Percentiles rank a stretch among this genome's conserved stretches.
Evolutionary conservation across 2,329 filamentous ascomycete genomes (phyloP).

Genomic region (Camillea tinctor): DNA sequence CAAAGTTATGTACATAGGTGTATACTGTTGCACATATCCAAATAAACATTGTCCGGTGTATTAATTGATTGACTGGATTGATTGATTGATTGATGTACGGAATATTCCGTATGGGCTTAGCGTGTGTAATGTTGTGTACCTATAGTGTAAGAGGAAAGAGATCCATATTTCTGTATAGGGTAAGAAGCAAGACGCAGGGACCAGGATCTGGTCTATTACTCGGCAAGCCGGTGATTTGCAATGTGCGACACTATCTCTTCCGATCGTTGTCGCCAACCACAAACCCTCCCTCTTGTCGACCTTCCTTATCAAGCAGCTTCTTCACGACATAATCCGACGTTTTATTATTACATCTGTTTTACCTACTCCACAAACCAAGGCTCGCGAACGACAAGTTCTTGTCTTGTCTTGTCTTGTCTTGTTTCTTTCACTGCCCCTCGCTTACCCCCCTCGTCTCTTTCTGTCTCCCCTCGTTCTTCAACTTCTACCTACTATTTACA

Average conservation of each 20-base stretch:
- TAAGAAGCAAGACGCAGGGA: not conserved
- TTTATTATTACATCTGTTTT: conserved; percentile 7
- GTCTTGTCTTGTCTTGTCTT: not conserved
- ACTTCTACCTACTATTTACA: too few relatives aligned
- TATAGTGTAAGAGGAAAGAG: not conserved
- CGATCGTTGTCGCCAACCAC: not conserved
- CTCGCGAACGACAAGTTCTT: conserved; percentile 3
- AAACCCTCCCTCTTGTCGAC: conserved; percentile 10
- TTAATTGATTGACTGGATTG: too few relatives aligned
- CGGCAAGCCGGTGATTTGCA: not conserved
- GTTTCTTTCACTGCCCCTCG: not conserved
- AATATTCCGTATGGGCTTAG: too few relatives aligned
- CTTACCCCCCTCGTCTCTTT: not conserved
- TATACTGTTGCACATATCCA: too few relatives aligned
- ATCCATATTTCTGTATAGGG: not conserved
- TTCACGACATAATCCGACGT: conserved; percentile 10
- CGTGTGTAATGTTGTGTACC: not conserved
- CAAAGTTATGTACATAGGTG: too few relatives aligned
- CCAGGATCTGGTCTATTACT: not conserved
- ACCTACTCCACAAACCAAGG: conserved; percentile 9
- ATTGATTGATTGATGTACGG: too few relatives aligned
- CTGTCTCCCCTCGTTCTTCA: too few relatives aligned
- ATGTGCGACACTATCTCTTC: not conserved
- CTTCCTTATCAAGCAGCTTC: conserved; percentile 25
- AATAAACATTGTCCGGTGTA: too few relatives aligned